Evolutionary conservation across 2,329 filamentous ascomycete species (phyloP).

Genomic region (Aspergillus neoniger): DNA sequence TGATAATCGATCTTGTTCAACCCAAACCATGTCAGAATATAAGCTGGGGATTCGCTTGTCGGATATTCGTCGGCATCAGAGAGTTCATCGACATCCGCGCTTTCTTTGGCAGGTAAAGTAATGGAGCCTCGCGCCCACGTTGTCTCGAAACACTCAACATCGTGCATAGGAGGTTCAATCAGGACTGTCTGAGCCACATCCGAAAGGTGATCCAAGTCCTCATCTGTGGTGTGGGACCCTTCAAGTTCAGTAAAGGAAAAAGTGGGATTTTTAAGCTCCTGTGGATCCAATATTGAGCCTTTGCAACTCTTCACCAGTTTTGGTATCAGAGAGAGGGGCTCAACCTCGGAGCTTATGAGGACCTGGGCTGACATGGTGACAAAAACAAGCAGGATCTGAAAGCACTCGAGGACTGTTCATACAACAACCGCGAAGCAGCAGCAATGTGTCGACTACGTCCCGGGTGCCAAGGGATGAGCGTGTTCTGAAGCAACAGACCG

Average conservation of each 20-base stretch:
- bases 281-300: slow-evolving; percentile 13
- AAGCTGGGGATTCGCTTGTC: slow-evolving; percentile 9
- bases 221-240: slow-evolving; percentile 1
- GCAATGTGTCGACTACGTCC: background rate
- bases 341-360: background rate
- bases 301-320: slow-evolving; percentile 21
- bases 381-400: background rate
- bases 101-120: no score
- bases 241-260: background rate
- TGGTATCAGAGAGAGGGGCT: slow-evolving; percentile 18
- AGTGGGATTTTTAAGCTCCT: slow-evolving; percentile 2
- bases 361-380: background rate
- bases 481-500: background rate
- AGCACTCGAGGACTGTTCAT: background rate
- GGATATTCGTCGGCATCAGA: background rate
- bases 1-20: slow-evolving; percentile 38
- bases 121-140: background rate
- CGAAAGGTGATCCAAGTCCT: background rate
- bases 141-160: background rate
- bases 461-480: background rate
- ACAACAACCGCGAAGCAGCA: background rate
- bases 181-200: background rate
- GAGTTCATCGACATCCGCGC: background rate
- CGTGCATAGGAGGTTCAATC: background rate
- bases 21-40: slow-evolving; percentile 25